A percentile compares a stretch with the other conserved stretches of the same genome.
Evolutionary conservation across 495 filamentous ascomycete genomes (phyloP).

Genomic region (Lasiosphaeria miniovina): DNA sequence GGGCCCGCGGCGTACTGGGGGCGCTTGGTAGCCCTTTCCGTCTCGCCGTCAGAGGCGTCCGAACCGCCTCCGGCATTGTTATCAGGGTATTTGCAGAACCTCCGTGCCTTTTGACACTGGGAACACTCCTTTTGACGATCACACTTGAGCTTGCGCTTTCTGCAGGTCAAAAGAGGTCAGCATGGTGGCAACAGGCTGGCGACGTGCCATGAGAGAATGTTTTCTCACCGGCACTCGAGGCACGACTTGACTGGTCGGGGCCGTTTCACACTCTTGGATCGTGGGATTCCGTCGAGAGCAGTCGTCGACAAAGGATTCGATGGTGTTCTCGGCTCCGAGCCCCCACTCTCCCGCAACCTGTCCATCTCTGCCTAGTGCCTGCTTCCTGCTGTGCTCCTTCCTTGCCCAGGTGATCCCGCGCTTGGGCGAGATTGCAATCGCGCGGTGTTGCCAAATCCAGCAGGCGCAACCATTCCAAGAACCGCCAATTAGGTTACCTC

Average conservation of each 20-base stretch:
- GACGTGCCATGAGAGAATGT: not conserved
- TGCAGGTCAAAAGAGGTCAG: not conserved
- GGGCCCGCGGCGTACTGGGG: slow-evolving; percentile 1
- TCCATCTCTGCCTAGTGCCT: not conserved
- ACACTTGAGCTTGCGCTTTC: slow-evolving; percentile 57
- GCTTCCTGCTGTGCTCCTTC: too few relatives aligned
- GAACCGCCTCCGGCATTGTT: slow-evolving; percentile 30
- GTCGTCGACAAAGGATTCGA: not conserved
- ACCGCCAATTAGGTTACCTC: too few relatives aligned
- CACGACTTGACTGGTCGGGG: slow-evolving; percentile 44
- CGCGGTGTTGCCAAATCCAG: too few relatives aligned
- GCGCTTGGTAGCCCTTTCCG: slow-evolving; percentile 33
- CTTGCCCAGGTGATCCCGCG: too few relatives aligned
- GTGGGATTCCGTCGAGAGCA: slow-evolving; percentile 5
- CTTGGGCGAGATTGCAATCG: too few relatives aligned
- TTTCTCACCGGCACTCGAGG: slow-evolving; percentile 41
- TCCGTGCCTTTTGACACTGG: slow-evolving; percentile 53
- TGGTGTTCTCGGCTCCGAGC: not conserved
- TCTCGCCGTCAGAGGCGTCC: slow-evolving; percentile 36
- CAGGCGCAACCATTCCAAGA: too few relatives aligned
- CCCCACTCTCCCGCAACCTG: not conserved
- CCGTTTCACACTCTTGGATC: slow-evolving; percentile 34
- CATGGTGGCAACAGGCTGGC: not conserved
- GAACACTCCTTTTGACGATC: slow-evolving; percentile 56
- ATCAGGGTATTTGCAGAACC: slow-evolving; percentile 34